phyloP scores from a whole-genome alignment of 768 basidiomycete genomes.

The Tubosaeta sp. region DNA sequence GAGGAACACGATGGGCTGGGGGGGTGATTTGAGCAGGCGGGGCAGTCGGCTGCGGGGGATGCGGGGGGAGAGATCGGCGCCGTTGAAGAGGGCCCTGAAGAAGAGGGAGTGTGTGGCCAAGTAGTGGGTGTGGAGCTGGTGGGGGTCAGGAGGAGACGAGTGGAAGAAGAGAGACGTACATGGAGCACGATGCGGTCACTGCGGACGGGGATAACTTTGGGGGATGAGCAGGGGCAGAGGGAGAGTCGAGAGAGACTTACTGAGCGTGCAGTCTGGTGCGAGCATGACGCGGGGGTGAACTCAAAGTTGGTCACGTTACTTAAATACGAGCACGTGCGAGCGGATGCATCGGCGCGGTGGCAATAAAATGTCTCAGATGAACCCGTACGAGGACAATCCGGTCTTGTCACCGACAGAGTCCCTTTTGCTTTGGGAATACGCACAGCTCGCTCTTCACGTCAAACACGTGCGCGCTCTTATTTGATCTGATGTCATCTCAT shows the following conservation, averaged over 20 bases:
- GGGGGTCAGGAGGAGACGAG: conserved; percentile 5
- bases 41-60: conserved; percentile 47
- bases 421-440: conserved; percentile 89
- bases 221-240: conserved; percentile 2
- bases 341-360: too few relatives aligned
- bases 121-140: conserved; percentile 75
- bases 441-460: conserved; percentile 77
- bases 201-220: conserved; percentile 43
- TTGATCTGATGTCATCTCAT: not conserved
- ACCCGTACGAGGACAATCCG: conserved; percentile 73
- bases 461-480: conserved; percentile 50
- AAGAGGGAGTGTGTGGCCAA: conserved; percentile 79
- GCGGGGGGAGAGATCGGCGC: conserved; percentile 30
- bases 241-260: conserved; percentile 35
- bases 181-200: conserved; percentile 40
- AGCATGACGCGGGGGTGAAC: not conserved
- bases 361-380: conserved; percentile 38
- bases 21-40: conserved; percentile 56
- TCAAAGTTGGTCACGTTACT: too few relatives aligned
- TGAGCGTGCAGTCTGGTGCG: conserved; percentile 63
- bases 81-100: conserved; percentile 66
- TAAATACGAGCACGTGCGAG: too few relatives aligned
- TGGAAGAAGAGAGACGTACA: conserved; percentile 37
- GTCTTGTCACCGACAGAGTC: conserved; percentile 65
- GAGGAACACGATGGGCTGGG: conserved; percentile 67